Conservation (phyloP, 768 basidiomycete species). For the Kwoniella botswanensis region DNA sequence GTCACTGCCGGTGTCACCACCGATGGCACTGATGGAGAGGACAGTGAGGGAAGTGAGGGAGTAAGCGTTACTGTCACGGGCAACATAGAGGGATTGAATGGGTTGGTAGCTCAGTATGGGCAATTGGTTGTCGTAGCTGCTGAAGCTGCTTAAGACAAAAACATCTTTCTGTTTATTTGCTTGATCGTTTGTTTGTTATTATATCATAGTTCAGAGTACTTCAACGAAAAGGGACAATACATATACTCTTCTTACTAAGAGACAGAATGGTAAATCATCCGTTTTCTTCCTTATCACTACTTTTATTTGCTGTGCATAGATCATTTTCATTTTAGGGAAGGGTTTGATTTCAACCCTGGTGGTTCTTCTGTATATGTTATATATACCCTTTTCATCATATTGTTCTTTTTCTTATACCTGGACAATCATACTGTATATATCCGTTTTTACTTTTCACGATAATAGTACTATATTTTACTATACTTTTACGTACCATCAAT, state of each 20-base stretch:
- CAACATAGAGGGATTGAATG: conserved; percentile 45
- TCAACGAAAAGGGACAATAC: too few relatives aligned
- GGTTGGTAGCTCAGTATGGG: conserved; percentile 46
- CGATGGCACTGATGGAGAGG: neutral
- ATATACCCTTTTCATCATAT: neutral
- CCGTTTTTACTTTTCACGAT: neutral
- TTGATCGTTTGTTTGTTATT: too few relatives aligned
- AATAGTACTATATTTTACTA: neutral
- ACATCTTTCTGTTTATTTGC: too few relatives aligned
- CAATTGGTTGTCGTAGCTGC: conserved; percentile 49
- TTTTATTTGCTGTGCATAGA: conserved; percentile 12
- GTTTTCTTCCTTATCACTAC: neutral
- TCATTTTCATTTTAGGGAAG: conserved; percentile 5
- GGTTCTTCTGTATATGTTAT: neutral
- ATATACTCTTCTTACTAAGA: too few relatives aligned
- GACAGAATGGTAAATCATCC: too few relatives aligned
- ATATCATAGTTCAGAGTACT: too few relatives aligned
- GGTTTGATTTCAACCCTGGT: conserved; percentile 8
- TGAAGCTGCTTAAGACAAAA: conserved; percentile 17
- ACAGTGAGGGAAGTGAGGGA: neutral
- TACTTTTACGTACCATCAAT: neutral
- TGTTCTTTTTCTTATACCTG: conserved; percentile 1
- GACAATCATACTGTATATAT: conserved; percentile 15
- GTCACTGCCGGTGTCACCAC: conserved; percentile 10
- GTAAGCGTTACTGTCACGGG: conserved; percentile 1